A percentile compares a stretch with the other conserved stretches of the same genome.
Conservation (phyloP, 2,329 filamentous ascomycete genomes). For the Diaporthe ilicicola region DNA sequence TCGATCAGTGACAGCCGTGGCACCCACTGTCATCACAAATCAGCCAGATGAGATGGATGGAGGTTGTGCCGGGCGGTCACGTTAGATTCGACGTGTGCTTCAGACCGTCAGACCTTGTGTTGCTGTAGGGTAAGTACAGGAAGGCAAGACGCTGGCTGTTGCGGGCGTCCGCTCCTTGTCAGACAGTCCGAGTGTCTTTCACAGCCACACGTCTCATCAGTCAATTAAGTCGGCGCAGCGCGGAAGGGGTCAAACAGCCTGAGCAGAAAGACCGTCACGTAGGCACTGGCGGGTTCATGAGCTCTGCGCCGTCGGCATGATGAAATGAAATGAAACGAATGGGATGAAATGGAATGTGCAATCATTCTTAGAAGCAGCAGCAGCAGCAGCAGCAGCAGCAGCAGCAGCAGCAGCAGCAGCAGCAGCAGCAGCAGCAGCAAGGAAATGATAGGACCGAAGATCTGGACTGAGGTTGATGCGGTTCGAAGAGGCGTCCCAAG, state of each 20-base stretch:
- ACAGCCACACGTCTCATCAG: slow-evolving; percentile 12
- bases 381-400: too few relatives aligned
- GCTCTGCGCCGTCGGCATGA: not conserved
- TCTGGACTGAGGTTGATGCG: not conserved
- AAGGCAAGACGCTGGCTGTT: not conserved
- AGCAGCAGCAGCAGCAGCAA: not conserved
- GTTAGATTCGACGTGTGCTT: not conserved
- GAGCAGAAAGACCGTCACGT: not conserved
- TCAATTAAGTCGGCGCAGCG: not conserved
- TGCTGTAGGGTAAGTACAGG: not conserved
- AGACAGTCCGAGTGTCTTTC: not conserved
- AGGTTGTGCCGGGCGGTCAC: not conserved
- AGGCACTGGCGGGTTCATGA: not conserved
- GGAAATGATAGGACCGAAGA: not conserved
- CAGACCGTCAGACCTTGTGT: not conserved
- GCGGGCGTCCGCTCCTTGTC: not conserved
- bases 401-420: too few relatives aligned
- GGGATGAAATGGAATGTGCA: not conserved
- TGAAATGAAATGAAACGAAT: too few relatives aligned
- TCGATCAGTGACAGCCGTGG: slow-evolving; percentile 18
- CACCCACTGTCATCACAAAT: not conserved
- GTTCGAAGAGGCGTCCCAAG: not conserved
- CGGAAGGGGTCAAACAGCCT: not conserved
- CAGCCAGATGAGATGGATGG: not conserved
- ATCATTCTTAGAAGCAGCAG: not conserved